Base-by-base conservation (phyloP, 1,139 yeast species). In the Pichia inconspicua region DNA sequence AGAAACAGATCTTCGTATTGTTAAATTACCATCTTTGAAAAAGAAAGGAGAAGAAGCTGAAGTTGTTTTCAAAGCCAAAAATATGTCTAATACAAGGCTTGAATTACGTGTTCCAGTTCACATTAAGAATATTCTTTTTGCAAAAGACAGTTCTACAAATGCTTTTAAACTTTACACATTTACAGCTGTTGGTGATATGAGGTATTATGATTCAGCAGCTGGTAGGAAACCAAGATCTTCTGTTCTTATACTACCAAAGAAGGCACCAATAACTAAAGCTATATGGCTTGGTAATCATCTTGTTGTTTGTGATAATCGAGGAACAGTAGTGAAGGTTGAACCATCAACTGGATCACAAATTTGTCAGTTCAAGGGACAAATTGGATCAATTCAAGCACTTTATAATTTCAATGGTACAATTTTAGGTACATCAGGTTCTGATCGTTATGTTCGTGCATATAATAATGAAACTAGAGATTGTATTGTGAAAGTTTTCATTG, bases 381-480 rank as follows among this genome's bases (percentile, higher is more conserved):
- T 70, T 22, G 80, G 81, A 58, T 68, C 70, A 27, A 53, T 70
- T 15, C 62, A 64, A 55, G 53, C 63, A 35, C 31, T 61, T 15
- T 42, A 44, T 43, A 36, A 58, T 39, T 51, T 52, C 42, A 44
- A 50, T 11, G 47, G 57, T 31, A 55, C 54, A 12, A 27, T 64
- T 12, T 49, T 82, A 10, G 73, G 76, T 2, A 73, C 88, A 27
- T 96, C 95, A 40, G 96, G 96, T 0, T 73, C 89, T 37, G 97
- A 90, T 62, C 74, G 96, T 60, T 90, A 88, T 62, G 72, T 88
- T 40, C 74, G 97, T 49, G 86, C 86, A 3, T 90, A 77, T 64
- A 83, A 86, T 53, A 62, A 80, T 8, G 68, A 66, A 2, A 65
- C 78, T 0, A 71, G 95, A 46, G 76, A 77, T 43, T 69, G 78